Evolutionary conservation across 2,329 filamentous ascomycete genomes (phyloP).

Genomic region (Pezicula radicicola): DNA sequence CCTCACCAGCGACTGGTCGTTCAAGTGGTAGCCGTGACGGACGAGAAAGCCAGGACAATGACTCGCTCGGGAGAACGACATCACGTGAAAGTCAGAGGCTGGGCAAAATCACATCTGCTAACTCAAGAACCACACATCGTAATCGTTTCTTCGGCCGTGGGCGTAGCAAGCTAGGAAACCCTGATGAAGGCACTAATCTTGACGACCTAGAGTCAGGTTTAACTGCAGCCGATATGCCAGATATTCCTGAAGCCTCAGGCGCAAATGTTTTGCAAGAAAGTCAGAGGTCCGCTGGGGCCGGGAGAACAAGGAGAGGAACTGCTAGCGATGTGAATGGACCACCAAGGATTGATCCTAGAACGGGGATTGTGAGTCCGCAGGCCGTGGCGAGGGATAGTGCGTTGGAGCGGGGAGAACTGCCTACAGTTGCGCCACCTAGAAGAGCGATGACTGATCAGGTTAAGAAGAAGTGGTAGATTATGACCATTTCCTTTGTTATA

Average conservation of each 20-base stretch:
- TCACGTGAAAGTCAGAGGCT: conserved; percentile 17
- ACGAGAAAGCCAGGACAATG: conserved; percentile 13
- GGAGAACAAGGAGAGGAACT: not conserved
- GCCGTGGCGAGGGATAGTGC: conserved; percentile 23
- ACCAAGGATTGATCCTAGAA: conserved; percentile 26
- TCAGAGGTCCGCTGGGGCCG: not conserved
- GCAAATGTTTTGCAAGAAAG: conserved; percentile 10
- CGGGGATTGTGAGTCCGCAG: conserved; percentile 27
- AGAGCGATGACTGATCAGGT: not conserved
- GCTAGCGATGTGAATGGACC: not conserved
- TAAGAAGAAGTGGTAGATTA: too few relatives aligned
- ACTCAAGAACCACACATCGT: conserved; percentile 42
- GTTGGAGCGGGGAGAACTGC: conserved; percentile 20
- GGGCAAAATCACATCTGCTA: conserved; percentile 26
- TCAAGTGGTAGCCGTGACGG: conserved; percentile 3
- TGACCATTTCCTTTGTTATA: too few relatives aligned
- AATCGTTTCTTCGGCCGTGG: conserved; percentile 61
- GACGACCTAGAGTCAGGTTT: conserved; percentile 25
- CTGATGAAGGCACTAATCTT: conserved; percentile 21
- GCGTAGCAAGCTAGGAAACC: conserved; percentile 23
- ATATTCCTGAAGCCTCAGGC: conserved; percentile 36
- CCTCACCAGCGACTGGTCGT: conserved; percentile 7
- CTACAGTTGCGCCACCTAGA: conserved; percentile 4
- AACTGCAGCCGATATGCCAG: conserved; percentile 33
- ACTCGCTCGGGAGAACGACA: conserved; percentile 10